Percentiles rank a stretch among this genome's conserved stretches.
These are phyloP conservation scores for Phytophthora idaei DNA, from an alignment of 352 stramenopile species.

Conservation along the genomic window DNA sequence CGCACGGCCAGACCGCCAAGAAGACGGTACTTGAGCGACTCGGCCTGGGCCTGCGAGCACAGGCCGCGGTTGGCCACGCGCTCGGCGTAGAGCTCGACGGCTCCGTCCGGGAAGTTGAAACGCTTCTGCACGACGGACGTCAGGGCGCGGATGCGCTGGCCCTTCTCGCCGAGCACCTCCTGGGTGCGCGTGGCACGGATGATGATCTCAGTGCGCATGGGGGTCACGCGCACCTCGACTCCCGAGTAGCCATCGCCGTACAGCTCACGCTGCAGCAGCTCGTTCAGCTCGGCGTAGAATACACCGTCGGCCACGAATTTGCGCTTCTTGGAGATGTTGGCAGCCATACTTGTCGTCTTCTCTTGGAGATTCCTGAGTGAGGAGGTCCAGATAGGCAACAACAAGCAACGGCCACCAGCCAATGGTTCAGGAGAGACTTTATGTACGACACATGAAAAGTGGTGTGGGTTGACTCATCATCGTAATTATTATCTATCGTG, in stretches of 20 bases:
- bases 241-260: constrained; percentile 98
- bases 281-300: constrained; percentile 99
- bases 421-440: constrained; percentile 17
- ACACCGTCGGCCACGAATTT: constrained; percentile 99
- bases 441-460: neutral
- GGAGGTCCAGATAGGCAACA: neutral
- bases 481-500: neutral
- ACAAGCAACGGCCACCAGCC: constrained; percentile 14
- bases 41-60: constrained; percentile 98
- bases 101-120: constrained; percentile 95
- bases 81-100: constrained; percentile 99
- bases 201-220: constrained; percentile 99
- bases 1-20: constrained; percentile 97
- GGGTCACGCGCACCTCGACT: constrained; percentile 99
- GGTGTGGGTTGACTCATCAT: neutral
- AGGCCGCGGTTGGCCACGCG: constrained; percentile 98
- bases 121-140: constrained; percentile 99
- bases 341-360: constrained; percentile 66
- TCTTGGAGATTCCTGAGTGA: constrained; percentile 40
- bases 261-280: constrained; percentile 98
- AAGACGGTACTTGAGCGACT: constrained; percentile 99
- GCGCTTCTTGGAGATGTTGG: constrained; percentile 98
- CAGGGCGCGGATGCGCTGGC: constrained; percentile 98
- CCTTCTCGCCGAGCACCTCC: constrained; percentile 99
- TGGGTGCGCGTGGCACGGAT: constrained; percentile 99